Evolutionary conservation across 257 asterid species (phyloP), one percentile per base, ranked within the genome.

Genomic region (Solanum piurae): DNA sequence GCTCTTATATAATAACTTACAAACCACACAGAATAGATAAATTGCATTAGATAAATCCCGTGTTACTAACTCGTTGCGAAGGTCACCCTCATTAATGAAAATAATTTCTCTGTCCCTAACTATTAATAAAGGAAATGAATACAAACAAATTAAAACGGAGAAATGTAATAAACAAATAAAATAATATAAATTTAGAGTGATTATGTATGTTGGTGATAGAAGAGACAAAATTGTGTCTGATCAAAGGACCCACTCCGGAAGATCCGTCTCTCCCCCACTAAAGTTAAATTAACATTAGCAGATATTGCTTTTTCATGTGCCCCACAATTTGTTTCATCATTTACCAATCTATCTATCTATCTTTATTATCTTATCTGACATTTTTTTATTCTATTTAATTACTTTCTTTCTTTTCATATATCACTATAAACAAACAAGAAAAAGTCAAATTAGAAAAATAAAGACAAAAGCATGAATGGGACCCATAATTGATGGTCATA

Each of bases 181-280:
- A 49, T 16, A 44, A 72, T 72, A 0, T 0, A 9, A 16, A 33
- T 6, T 16, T 33, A 2, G 9, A 18, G 62, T 4, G n/a, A 77
- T 77, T 77, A 77, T 40, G 44, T 46, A 12, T 46, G 84, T n/a
- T 77, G 36, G 60, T 77, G 62, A 77, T 42, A 16, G 5, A 77
- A n/a, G 62, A 88, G 92, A 89, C 93, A 90, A 91, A 87, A 86
- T 87, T 86, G 88, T 92, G 87, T 71, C 42, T n/a, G 1, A 55
- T 73, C 13, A 25, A n/a, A 86, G 92, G 92, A 52, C 74, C 94
- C 91, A 84, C 62, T 21, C 58, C 13, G 55, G 16, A 88, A 80
- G 90, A 89, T 91, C 88, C 90, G n/a, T 55, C 69, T 76, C 46
- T 88, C 6, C 34, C 69, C 34, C 75, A 83, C 34, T 76, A 38